phyloP scores from a whole-genome alignment of 345 rosid species.

The Trapa bicornis region DNA sequence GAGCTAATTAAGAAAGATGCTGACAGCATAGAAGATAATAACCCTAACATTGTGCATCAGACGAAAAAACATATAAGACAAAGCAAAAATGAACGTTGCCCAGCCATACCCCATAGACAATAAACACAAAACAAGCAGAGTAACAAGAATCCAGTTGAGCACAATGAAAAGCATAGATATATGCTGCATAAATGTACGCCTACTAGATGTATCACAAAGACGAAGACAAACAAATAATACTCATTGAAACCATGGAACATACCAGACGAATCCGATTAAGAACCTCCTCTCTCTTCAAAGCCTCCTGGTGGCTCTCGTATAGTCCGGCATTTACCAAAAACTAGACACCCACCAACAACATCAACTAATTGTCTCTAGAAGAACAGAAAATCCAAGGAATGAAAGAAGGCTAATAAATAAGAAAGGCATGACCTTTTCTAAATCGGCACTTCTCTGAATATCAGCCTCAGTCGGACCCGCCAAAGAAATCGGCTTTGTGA shows the following conservation, averaged over 20 bases:
- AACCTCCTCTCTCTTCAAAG: conserved; percentile 58
- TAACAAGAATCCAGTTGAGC: not conserved
- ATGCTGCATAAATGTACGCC: not conserved
- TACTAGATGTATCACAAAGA: not conserved
- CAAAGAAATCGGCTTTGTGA: conserved; percentile 71
- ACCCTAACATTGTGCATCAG: not conserved
- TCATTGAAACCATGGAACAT: not conserved
- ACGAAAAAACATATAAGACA: no score
- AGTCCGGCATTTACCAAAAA: conserved; percentile 58
- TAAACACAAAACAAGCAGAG: not conserved
- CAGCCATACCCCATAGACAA: no score
- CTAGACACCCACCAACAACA: conserved; percentile 22
- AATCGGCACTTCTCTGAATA: conserved; percentile 45
- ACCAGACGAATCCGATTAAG: conserved; percentile 59
- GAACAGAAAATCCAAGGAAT: not conserved
- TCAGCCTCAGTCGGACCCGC: conserved; percentile 70
- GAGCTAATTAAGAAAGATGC: not conserved
- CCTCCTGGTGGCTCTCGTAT: conserved; percentile 68
- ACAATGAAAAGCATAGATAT: not conserved
- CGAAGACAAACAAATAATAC: not conserved
- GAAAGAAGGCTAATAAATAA: not conserved
- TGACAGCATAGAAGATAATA: not conserved
- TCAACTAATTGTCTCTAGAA: conserved; percentile 2
- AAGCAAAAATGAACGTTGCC: no score
- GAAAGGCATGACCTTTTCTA: conserved; percentile 40